These are phyloP conservation scores for Penicillium sp. DNA, from an alignment of 2,329 filamentous ascomycete species.

Conservation along the genomic window DNA sequence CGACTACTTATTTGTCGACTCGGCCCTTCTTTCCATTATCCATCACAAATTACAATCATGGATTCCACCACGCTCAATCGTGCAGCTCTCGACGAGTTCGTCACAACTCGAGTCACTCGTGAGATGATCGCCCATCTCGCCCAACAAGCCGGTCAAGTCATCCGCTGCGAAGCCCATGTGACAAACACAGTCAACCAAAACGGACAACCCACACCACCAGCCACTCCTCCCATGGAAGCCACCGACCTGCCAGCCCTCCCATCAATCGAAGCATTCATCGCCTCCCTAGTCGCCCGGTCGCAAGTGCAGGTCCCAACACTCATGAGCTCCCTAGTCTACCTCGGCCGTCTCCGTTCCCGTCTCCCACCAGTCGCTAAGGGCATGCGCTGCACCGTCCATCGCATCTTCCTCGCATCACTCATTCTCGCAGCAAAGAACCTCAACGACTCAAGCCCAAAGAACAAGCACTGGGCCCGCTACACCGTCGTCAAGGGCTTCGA, in stretches of 20 bases:
- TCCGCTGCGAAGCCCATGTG: slow-evolving; percentile 52
- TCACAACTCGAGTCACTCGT: slow-evolving; percentile 46
- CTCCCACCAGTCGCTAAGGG: slow-evolving; percentile 94
- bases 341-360: slow-evolving; percentile 74
- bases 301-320: slow-evolving; percentile 96
- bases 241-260: slow-evolving; percentile 57
- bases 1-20: slow-evolving; percentile 5
- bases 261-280: slow-evolving; percentile 85
- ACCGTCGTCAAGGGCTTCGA: slow-evolving; percentile 69
- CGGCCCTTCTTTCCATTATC: background rate
- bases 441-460: slow-evolving; percentile 98
- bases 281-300: slow-evolving; percentile 81
- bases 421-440: slow-evolving; percentile 86
- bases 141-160: slow-evolving; percentile 46
- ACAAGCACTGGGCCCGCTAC: slow-evolving; percentile 99
- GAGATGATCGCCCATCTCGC: slow-evolving; percentile 50
- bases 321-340: slow-evolving; percentile 95
- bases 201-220: slow-evolving; percentile 58
- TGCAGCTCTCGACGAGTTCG: slow-evolving; percentile 48
- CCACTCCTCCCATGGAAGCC: slow-evolving; percentile 53
- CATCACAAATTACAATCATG: slow-evolving; percentile 4
- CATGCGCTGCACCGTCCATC: slow-evolving; percentile 91
- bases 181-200: slow-evolving; percentile 41
- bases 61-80: slow-evolving; percentile 33
- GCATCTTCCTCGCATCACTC: slow-evolving; percentile 77